Evolutionary conservation across 2,329 filamentous ascomycete genomes (phyloP).

Genomic region (Stemphylium lycopersici): DNA sequence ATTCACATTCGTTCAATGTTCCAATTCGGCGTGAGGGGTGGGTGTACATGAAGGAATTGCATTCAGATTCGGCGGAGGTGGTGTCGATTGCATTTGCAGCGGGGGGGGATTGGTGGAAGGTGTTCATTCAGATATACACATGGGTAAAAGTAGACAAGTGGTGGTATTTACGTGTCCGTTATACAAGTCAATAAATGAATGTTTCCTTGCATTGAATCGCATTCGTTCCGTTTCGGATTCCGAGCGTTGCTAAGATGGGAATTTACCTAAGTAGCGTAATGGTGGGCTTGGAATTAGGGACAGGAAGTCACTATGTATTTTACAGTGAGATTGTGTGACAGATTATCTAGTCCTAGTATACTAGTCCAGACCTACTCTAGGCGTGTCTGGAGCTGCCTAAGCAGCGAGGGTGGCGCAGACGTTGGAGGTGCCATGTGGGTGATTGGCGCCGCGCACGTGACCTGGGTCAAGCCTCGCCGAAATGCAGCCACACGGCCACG

Average conservation of each 20-base stretch:
- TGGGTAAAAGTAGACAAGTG: neutral
- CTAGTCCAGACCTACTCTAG: no score
- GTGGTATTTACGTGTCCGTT: neutral
- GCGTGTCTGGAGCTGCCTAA: no score
- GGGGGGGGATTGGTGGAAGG: neutral
- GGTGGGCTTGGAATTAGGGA: no score
- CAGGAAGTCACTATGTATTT: no score
- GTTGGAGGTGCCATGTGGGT: no score
- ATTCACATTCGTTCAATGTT: neutral
- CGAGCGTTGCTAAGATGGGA: neutral
- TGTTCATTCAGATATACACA: neutral
- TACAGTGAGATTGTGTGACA: no score
- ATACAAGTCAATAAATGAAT: neutral
- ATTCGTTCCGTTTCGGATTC: neutral
- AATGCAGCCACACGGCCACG: no score
- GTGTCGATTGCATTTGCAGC: neutral
- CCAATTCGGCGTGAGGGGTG: neutral
- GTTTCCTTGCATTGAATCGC: neutral
- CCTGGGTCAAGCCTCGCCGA: no score
- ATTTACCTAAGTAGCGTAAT: no score
- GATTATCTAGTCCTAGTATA: no score
- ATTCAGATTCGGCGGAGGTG: neutral
- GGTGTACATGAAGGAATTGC: neutral
- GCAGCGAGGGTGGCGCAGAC: no score
- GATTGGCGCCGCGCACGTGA: no score